Base-by-base conservation (phyloP, 2,329 filamentous ascomycete species). In the Akanthomyces lecanii region DNA sequence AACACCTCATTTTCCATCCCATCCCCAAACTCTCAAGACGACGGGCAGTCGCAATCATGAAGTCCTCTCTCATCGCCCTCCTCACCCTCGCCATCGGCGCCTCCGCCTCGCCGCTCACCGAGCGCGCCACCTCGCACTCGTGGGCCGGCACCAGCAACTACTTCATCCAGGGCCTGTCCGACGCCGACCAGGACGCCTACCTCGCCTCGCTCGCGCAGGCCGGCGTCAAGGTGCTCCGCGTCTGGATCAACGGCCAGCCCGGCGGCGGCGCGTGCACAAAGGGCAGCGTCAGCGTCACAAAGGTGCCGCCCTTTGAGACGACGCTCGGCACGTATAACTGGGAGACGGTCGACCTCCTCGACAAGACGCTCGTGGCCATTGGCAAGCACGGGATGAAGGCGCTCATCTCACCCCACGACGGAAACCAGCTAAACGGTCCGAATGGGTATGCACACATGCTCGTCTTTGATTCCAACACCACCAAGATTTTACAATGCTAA, bases 131-230 rank as follows among this genome's bases (percentile, higher is more conserved):
- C 48, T 57, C 62, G 53, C 47, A 52, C 21, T 65, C 64, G 38
- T 61, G 65, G 65, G 61, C 64, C 36, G 65, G 66, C 36, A 65
- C 66, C 16, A 68, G 66, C 65, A 50, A 65, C 56, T 68, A 67
- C 61, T 68, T 64, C 28, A 47, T 67, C 5, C 65, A 66, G 47
- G 66, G 63, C 11, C 60, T 68, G n/a, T 64, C 65, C 6, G 61
- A 66, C 14, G 59, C 53, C 1, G 65, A 65, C 44, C 66, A 68
- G 48, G 61, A 66, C 3, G 47, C 63, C 30, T 68, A 68, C 42
- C 62, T 68, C 48, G 18, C 63, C 38, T 44, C 63, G 38, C 64
- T 68, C 14, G 53, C 64, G 21, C 30, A 53, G 28, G 64, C 63
- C 38, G 61, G 66, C 40, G 59, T 60, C 59, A 67, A 67, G 42